These are phyloP conservation scores for Serendipita sp. DNA, from an alignment of 768 basidiomycete genomes.

Conservation along the genomic window DNA sequence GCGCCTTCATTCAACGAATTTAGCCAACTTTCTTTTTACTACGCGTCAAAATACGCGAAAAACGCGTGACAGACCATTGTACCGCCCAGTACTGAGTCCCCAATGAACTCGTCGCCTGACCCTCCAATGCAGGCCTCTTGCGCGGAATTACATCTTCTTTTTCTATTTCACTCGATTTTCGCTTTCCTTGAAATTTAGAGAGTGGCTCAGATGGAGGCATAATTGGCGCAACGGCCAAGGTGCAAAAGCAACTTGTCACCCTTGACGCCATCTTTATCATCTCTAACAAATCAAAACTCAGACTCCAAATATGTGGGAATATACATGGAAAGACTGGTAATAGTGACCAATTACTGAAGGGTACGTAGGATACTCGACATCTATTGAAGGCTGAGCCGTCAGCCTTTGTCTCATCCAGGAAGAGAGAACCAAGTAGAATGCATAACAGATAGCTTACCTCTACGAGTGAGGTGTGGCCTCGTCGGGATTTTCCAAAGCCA, in stretches of 20 bases:
- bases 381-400: too few relatives aligned
- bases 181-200: background rate
- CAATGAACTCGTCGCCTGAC: background rate
- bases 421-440: too few relatives aligned
- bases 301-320: too few relatives aligned
- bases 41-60: background rate
- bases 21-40: background rate
- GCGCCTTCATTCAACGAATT: constrained; percentile 32
- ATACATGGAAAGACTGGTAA: too few relatives aligned
- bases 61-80: background rate
- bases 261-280: too few relatives aligned
- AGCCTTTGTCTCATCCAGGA: too few relatives aligned
- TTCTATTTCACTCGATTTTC: background rate
- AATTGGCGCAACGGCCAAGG: too few relatives aligned
- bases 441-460: too few relatives aligned
- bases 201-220: background rate
- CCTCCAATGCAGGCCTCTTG: background rate
- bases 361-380: too few relatives aligned
- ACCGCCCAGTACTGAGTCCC: background rate
- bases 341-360: too few relatives aligned
- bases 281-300: too few relatives aligned
- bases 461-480: background rate
- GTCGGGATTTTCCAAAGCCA: background rate
- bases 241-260: too few relatives aligned
- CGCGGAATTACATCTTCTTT: background rate